These are phyloP conservation scores for Xylaria telfairii DNA, from an alignment of 495 filamentous ascomycete species.

Conservation along the genomic window DNA sequence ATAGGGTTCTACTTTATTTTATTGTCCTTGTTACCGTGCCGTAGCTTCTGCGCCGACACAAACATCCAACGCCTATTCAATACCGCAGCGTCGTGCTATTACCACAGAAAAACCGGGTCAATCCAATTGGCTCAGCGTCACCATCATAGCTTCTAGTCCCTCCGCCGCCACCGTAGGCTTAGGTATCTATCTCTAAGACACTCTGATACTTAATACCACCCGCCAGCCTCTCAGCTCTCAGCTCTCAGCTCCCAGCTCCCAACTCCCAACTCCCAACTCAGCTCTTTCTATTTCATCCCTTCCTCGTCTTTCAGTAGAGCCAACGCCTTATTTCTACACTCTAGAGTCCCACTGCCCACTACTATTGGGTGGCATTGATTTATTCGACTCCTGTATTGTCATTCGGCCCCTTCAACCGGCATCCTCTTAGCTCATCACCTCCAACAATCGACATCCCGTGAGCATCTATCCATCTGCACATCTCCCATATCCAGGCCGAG, in stretches of 20 bases:
- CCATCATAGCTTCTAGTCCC: neutral
- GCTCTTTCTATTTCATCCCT: neutral
- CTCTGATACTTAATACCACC: neutral
- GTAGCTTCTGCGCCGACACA: neutral
- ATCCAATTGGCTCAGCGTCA: conserved; percentile 3
- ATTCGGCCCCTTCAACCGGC: neutral
- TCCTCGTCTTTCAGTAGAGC: neutral
- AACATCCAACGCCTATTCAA: neutral
- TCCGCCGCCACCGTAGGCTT: neutral
- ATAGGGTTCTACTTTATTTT: conserved; percentile 6
- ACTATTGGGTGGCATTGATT: neutral
- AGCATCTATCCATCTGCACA: conserved; percentile 4
- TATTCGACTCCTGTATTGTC: neutral
- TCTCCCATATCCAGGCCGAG: conserved; percentile 1
- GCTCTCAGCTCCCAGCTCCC: neutral
- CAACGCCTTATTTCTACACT: neutral
- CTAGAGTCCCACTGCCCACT: neutral
- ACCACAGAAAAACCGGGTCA: conserved; percentile 11
- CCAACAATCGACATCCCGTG: neutral
- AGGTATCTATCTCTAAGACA: neutral
- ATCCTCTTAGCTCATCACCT: neutral
- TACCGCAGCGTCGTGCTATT: neutral
- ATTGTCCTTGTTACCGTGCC: neutral
- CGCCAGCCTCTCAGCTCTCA: neutral
- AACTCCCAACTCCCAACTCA: too few species aligned